Conservation (phyloP, 495 filamentous ascomycete species). For the Ascodesmis nigricans region DNA sequence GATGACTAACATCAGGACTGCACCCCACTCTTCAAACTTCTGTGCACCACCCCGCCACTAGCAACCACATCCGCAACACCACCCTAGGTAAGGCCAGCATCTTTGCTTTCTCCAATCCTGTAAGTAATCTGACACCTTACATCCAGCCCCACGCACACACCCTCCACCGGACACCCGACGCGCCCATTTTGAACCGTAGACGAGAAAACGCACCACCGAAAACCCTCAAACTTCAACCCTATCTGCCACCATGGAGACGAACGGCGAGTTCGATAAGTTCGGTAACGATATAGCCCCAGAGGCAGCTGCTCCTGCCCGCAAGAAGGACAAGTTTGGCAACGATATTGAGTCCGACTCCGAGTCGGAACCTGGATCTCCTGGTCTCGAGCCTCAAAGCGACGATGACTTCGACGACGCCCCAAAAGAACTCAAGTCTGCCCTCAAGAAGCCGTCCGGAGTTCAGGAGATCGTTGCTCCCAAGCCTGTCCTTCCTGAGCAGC, state of each 20-base stretch:
- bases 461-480: slow-evolving; percentile 32
- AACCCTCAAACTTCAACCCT: too few species aligned
- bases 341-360: slow-evolving; percentile 34
- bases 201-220: too few species aligned
- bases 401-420: slow-evolving; percentile 30
- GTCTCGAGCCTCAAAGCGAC: slow-evolving; percentile 28
- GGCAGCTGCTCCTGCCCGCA: not conserved
- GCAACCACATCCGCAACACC: too few species aligned
- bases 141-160: too few species aligned
- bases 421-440: slow-evolving; percentile 38
- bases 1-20: too few species aligned
- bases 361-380: slow-evolving; percentile 36
- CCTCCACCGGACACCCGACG: too few species aligned
- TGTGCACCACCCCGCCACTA: too few species aligned
- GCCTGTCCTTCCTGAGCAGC: slow-evolving; percentile 60
- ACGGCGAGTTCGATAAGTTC: slow-evolving; percentile 28
- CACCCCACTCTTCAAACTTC: too few species aligned
- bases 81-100: too few species aligned
- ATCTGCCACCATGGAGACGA: slow-evolving; percentile 39
- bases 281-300: slow-evolving; percentile 27
- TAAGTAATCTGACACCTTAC: too few species aligned
- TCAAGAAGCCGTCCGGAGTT: slow-evolving; percentile 36
- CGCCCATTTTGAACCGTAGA: too few species aligned
- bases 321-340: slow-evolving; percentile 11
- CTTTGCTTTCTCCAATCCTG: too few species aligned